Conservation (phyloP, 805 yeast species). For the Metschnikowia chrysomelidarum region DNA sequence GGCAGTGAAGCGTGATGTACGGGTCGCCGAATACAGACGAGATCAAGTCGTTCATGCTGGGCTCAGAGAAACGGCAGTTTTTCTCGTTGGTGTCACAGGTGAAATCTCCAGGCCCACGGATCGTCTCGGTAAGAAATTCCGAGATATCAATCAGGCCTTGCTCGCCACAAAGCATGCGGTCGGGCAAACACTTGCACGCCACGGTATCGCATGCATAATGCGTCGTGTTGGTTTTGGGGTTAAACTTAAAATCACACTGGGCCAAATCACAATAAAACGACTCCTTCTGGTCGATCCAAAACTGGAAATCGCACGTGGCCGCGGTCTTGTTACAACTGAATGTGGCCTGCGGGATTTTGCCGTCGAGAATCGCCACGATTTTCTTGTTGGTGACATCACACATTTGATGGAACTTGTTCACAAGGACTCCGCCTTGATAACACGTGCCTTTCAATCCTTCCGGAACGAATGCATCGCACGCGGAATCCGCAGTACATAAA, state of each 20-base stretch:
- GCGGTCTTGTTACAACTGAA: conserved; percentile 77
- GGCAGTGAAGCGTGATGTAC: conserved; percentile 74
- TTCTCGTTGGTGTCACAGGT: conserved; percentile 64
- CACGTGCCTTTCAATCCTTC: conserved; percentile 84
- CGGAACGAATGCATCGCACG: conserved; percentile 87
- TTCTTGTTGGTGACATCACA: conserved; percentile 92
- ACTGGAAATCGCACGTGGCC: conserved; percentile 79
- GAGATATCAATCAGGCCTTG: conserved; percentile 92
- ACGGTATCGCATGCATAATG: conserved; percentile 75
- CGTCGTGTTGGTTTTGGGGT: conserved; percentile 60
- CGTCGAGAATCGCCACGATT: conserved; percentile 74
- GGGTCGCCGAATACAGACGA: conserved; percentile 94
- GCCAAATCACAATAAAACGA: conserved; percentile 85
- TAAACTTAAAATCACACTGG: conserved; percentile 69
- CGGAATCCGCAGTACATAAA: conserved; percentile 67
- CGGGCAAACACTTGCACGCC: conserved; percentile 89
- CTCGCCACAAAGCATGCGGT: conserved; percentile 89
- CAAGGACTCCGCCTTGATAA: conserved; percentile 79
- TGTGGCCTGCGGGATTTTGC: conserved; percentile 86
- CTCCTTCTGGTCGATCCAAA: conserved; percentile 91
- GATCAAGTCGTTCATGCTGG: conserved; percentile 92
- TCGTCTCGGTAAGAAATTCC: conserved; percentile 86
- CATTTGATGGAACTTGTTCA: conserved; percentile 80
- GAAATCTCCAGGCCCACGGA: conserved; percentile 91
- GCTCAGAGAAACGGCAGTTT: conserved; percentile 83